Evolutionary conservation across 257 asterid species (phyloP), one percentile per base, ranked within the genome.

Genomic region (Primulina huaijiensis): DNA sequence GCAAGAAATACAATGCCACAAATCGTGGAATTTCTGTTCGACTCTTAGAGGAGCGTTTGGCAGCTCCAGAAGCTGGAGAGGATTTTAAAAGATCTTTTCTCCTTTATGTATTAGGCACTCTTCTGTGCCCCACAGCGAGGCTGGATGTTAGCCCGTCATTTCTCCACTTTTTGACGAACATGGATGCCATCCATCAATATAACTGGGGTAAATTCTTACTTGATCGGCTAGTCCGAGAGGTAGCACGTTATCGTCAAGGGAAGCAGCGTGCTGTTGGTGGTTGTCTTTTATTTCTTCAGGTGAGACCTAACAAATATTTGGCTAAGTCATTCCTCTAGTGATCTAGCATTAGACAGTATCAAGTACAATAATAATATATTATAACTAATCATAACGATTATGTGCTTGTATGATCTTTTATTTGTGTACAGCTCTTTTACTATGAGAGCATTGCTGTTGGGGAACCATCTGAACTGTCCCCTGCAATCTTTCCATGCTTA

Each of bases 251-350:
- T 79, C 99, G 96, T 71, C 99, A 93, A 78, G 99, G 99, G 64
- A 90, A 93, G 86, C 98, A 93, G 77, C 96, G 91, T 10, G 97
- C 97, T 21, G 97, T 93, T 71, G 99, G 99, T 78, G 99, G 99
- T 67, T 93, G 97, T 85, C 96, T 93, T 73, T 81, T 90, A 84
- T 93, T 93, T 83, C 96, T 93, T 72, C 97, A 90, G 96, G 99
- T 89, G 77, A 75, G 80, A 20, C 11, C 70, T 69, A 53, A 33
- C 75, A 57, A 59, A 21, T 56, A 64, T 61, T 43, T 43, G 5
- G 53, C 53, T 3, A 14, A 11, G 53, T 43, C 53, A 43, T 43
- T 43, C 58, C 23, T 30, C 58, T 21, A 10, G 16, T 43, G 14
- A 21, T 65, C 9, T 40, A 19, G 29, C 37, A 11, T 40, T 43